These are phyloP conservation scores for Chlamydomonas sp. DNA, from an alignment of 139 green algal genomes.

Conservation along the genomic window DNA sequence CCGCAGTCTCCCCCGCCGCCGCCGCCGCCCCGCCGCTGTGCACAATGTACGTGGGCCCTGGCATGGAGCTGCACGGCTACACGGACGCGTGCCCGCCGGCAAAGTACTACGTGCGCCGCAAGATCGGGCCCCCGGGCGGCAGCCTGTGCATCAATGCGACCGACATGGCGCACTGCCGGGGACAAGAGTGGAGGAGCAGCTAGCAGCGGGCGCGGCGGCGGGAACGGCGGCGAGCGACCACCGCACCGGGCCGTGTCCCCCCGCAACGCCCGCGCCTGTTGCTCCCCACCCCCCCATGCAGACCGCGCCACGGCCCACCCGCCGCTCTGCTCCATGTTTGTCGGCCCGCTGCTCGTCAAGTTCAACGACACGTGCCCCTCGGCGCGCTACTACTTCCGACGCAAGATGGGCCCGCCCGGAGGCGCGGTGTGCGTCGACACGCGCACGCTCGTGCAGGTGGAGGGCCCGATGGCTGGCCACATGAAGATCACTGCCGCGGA, in stretches of 20 bases:
- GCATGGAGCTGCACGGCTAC: constrained; percentile 17
- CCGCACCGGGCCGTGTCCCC: background rate
- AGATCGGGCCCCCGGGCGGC: constrained; percentile 29
- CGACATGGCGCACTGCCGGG: constrained; percentile 12
- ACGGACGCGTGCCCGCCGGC: constrained; percentile 25
- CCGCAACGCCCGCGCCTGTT: background rate
- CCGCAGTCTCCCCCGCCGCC: too few relatives aligned
- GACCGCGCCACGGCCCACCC: background rate
- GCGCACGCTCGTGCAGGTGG: too few relatives aligned
- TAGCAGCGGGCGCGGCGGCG: background rate
- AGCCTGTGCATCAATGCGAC: constrained; percentile 16
- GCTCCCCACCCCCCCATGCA: background rate
- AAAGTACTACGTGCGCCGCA: constrained; percentile 26
- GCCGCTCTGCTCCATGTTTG: constrained; percentile 38
- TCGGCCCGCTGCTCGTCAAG: constrained; percentile 16
- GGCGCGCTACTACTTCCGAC: constrained; percentile 30
- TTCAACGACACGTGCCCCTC: constrained; percentile 31
- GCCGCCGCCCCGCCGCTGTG: constrained; percentile 27
- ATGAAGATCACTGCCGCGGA: too few relatives aligned
- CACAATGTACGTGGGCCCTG: constrained; percentile 30
- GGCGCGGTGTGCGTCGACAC: constrained; percentile 11
- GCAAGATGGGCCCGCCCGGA: constrained; percentile 31
- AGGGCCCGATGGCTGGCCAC: too few relatives aligned
- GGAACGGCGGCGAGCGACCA: too few relatives aligned
- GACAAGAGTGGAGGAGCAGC: background rate